Evolutionary conservation across 306 rosid genomes (phyloP), one percentile per base, ranked within the genome.

Genomic region (Mimosa bimucronata): DNA sequence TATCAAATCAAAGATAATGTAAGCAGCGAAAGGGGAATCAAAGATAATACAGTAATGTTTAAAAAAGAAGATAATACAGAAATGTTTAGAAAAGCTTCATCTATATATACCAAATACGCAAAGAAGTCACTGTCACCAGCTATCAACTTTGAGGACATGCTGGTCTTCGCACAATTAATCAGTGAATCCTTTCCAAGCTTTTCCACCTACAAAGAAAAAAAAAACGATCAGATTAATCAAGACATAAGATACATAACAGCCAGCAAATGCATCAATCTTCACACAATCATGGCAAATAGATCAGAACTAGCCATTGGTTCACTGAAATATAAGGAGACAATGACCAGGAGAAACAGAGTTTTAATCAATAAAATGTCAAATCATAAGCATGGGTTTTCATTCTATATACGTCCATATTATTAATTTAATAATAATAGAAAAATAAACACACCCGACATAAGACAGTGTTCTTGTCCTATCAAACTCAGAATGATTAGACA

Each of bases 121-220:
- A 96, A 96, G 91, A 90, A 93, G 81, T 91, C 97, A 73, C 97
- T 86, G 76, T 96, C 99, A 40, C 92, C 91, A n/a, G 97, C 88
- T 82, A 96, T 96, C 93, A 96, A 88, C 90, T 96, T 96, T 42
- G 99, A 93, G 73, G 99, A 96, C 98, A 96, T 96, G 88, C 98
- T 91, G 84, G 98, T 96, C 93, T 90, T 96, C 76, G 99, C 99
- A 83, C 98, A 96, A 79, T 96, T 96, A 21, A 90, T 55, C 7
- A 96, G 82, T 68, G 97, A 89, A 71, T 91, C 98, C 80, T 90
- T 96, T 78, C 98, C 99, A 60, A 93, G 94, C 89, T 91, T 93
- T 31, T 93, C 99, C 87, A 96, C 97, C 99, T 96, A 69, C 57
- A 9, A 76, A 67, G 77, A 53, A 70, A 76, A 81, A 81, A 74